Conservation (phyloP, 2,329 filamentous ascomycete species). For the Coniochaeta prunicola region DNA sequence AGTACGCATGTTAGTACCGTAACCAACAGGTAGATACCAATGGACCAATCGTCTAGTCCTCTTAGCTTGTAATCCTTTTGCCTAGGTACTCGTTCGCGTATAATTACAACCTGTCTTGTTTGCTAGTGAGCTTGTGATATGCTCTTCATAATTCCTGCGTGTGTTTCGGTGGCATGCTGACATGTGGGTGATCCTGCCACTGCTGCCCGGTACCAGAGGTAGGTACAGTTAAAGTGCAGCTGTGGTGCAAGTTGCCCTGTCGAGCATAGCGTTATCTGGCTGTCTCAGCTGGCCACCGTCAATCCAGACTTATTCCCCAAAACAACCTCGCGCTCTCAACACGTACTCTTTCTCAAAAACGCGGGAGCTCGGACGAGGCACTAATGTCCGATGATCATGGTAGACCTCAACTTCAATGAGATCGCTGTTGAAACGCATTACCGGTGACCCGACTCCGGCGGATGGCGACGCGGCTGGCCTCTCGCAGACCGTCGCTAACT, state of each 20-base stretch:
- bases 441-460: not conserved
- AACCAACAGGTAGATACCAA: too few relatives aligned
- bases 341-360: not conserved
- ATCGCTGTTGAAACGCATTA: not conserved
- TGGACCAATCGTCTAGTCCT: too few relatives aligned
- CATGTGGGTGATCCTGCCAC: not conserved
- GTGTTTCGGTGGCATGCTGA: too few relatives aligned
- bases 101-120: too few relatives aligned
- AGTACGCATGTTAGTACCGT: too few relatives aligned
- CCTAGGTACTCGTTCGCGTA: too few relatives aligned
- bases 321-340: not conserved
- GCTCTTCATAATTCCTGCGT: too few relatives aligned
- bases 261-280: not conserved
- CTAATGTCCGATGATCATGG: not conserved
- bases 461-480: not conserved
- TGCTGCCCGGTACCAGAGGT: not conserved
- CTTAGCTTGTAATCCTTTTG: too few relatives aligned
- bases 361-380: not conserved
- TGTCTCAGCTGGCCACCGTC: not conserved
- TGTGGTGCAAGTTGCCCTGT: not conserved
- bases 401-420: not conserved
- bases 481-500: not conserved
- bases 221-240: not conserved
- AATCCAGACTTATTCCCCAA: not conserved
- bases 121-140: too few relatives aligned